Conservation (phyloP, 1,284 basidiomycete species). For the Schizophyllum commune region DNA sequence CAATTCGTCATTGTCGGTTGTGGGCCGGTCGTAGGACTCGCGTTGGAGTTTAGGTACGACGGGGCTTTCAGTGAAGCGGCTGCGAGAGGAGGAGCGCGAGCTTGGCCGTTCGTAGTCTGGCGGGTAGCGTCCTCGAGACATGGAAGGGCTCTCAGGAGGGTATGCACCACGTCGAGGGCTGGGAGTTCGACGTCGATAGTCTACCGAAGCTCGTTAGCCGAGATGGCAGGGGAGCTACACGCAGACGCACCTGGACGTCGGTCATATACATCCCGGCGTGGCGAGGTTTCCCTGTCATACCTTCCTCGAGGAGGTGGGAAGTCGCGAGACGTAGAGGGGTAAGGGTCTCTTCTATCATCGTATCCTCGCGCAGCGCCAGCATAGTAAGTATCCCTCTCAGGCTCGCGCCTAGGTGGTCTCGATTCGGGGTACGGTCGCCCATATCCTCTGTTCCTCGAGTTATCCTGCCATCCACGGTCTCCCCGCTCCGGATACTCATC, state of each 20-base stretch:
- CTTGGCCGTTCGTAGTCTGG: background rate
- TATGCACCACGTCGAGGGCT: background rate
- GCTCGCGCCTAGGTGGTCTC: background rate
- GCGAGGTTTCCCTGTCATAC: background rate
- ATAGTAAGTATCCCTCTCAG: background rate
- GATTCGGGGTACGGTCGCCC: background rate
- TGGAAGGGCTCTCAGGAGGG: background rate
- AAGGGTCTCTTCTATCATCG: background rate
- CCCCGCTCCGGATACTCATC: background rate
- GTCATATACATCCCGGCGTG: background rate
- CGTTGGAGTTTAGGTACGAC: background rate
- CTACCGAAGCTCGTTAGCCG: background rate
- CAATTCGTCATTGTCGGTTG: background rate
- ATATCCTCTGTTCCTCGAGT: background rate
- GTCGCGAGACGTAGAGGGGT: background rate
- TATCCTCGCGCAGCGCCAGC: background rate
- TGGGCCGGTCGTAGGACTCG: background rate
- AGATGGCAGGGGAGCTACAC: background rate
- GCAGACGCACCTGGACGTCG: background rate
- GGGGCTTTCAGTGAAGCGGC: background rate
- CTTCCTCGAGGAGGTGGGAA: background rate
- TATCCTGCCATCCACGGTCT: background rate
- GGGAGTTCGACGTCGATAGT: background rate
- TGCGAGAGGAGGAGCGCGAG: background rate
- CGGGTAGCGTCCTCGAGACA: background rate